These are phyloP conservation scores for Tetradesmus obliquus DNA, from an alignment of 139 green algal species.

Conservation along the genomic window DNA sequence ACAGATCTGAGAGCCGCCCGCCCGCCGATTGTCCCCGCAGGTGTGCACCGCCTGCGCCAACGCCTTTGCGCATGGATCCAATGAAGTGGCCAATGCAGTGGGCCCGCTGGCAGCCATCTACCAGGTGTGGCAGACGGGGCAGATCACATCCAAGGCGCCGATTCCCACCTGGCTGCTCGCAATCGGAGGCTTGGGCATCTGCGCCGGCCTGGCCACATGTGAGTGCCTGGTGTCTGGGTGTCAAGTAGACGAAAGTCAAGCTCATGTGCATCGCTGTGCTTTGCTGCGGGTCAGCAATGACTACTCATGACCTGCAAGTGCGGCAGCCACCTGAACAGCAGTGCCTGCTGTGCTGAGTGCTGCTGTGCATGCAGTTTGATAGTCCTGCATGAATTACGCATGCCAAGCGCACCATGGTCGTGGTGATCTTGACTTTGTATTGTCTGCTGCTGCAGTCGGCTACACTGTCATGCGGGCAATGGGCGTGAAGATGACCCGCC, in stretches of 20 bases:
- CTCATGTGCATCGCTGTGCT: neutral
- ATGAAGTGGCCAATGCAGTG: conserved; percentile 86
- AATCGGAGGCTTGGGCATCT: conserved; percentile 80
- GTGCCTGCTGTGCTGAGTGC: neutral
- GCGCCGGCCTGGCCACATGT: conserved; percentile 79
- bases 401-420: neutral
- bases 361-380: neutral
- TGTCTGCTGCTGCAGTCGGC: conserved; percentile 7
- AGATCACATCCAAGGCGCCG: conserved; percentile 40
- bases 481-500: conserved; percentile 70
- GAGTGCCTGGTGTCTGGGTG: neutral
- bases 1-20: neutral
- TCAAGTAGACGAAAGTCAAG: neutral
- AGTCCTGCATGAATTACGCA: neutral
- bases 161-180: conserved; percentile 83
- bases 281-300: neutral
- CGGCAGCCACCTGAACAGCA: neutral
- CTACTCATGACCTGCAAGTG: neutral
- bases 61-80: conserved; percentile 85
- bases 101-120: conserved; percentile 58
- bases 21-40: conserved; percentile 49
- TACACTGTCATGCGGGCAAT: conserved; percentile 53
- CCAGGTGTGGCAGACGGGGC: conserved; percentile 25
- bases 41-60: conserved; percentile 83
- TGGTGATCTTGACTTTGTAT: neutral